Evolutionary conservation across 441 rosid genomes (phyloP).

Genomic region (Rhodomyrtus psidioides): DNA sequence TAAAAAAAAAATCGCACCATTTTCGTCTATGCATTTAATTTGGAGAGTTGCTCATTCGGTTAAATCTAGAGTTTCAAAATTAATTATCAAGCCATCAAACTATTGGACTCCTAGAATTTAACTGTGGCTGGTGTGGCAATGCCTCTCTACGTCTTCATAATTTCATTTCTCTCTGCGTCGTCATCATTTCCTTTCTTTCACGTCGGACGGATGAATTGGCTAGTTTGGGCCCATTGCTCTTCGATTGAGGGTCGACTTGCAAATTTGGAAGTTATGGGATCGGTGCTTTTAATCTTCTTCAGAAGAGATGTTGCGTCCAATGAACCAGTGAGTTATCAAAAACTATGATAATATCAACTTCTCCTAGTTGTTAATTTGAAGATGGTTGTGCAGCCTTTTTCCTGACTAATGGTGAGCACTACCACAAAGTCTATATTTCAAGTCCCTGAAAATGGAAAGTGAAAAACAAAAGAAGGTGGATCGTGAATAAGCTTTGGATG

Average conservation of each 20-base stretch:
- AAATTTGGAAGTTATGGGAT: too few species aligned
- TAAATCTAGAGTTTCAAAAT: neutral
- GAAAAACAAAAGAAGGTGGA: too few species aligned
- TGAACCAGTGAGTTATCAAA: conserved; percentile 35
- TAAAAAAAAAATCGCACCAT: neutral
- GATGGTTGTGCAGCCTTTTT: neutral
- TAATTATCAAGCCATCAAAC: neutral
- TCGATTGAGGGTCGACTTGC: conserved; percentile 48
- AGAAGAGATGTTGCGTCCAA: conserved; percentile 40
- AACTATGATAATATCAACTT: neutral
- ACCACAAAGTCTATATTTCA: too few species aligned
- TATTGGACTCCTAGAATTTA: neutral
- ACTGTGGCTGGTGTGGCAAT: neutral
- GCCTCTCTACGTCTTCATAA: neutral
- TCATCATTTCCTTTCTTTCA: conserved; percentile 12
- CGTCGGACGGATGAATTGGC: conserved; percentile 37
- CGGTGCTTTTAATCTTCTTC: conserved; percentile 62
- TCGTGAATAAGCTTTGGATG: too few species aligned
- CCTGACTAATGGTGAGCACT: too few species aligned
- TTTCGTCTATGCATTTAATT: neutral
- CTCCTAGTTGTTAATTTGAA: neutral
- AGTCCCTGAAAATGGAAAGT: too few species aligned
- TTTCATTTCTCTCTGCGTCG: neutral
- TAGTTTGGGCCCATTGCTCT: conserved; percentile 32
- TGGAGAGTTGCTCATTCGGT: neutral